Evolutionary conservation across 2,329 filamentous ascomycete species (phyloP).

Genomic region (Chaetothyriales sp.): DNA sequence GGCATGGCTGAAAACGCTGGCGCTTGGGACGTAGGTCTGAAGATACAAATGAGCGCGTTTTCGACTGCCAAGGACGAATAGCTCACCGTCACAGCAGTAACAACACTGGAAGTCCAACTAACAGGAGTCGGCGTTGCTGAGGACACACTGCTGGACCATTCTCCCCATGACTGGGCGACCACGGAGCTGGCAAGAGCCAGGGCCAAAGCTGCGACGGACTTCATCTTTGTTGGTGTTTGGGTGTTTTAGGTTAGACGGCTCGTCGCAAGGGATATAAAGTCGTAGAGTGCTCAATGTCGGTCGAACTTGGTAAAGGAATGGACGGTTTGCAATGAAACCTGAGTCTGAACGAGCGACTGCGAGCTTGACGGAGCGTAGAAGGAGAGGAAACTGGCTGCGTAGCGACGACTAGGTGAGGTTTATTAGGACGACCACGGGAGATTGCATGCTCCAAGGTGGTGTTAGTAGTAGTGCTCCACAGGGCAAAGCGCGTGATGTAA

Average conservation of each 20-base stretch:
- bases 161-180: constrained; percentile 7
- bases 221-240: not conserved
- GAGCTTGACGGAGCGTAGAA: not conserved
- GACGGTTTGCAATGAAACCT: not conserved
- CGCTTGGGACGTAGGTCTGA: constrained; percentile 14
- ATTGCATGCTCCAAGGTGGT: not conserved
- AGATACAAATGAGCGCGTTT: not conserved
- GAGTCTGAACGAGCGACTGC: not conserved
- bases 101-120: constrained; percentile 16
- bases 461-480: not conserved
- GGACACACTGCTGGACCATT: constrained; percentile 9
- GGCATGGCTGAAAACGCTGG: constrained; percentile 15
- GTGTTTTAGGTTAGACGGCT: not conserved
- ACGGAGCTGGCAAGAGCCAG: constrained; percentile 2
- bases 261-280: not conserved
- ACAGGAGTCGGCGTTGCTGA: constrained; percentile 1
- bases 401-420: not conserved
- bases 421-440: not conserved
- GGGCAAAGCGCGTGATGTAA: not conserved
- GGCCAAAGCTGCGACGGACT: not conserved
- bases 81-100: constrained; percentile 14
- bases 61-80: not conserved
- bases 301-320: not conserved
- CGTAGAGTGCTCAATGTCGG: not conserved
- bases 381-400: not conserved